Base-by-base conservation (phyloP, 495 filamentous ascomycete species). In the Penicillium lividum region DNA sequence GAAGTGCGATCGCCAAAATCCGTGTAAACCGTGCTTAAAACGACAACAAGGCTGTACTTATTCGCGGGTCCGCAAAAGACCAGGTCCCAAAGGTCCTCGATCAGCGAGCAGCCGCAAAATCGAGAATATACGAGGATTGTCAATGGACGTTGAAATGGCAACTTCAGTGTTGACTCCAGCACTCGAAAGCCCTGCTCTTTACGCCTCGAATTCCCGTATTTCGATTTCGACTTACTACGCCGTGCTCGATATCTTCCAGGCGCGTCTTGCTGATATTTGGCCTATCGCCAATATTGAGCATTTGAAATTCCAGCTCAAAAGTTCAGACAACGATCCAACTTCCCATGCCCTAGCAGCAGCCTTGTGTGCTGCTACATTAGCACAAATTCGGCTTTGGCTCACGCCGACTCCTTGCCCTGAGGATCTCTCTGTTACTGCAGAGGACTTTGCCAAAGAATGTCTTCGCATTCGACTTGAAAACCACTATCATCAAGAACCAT, bases 401-500 rank as follows among this genome's bases (percentile, higher is more conserved):
- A 38, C 42, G 38, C 56, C 49, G n/a, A 36, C 15, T 25, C 42
- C 56, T 25, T 53, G 33, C 22, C 36, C 47, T 3, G 49, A 57
- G 11, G 31, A 54, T 38, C 33, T 57, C 7, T 36, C 44, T 0
- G 54, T 50, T 7, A 51, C 58, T 54, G 57, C 40, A n/a, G 57
- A 64, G 22, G 61, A 61, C 38, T 64, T 64, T 40, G 58, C 42
- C 1, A 57, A 61, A 34, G 57, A 60, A 43, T 64, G 61, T 46
- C 53, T 60, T 5, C 33, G 53, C n/a, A 33, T 60, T 58, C 61
- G 61, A 40, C 29, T 38, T 27, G 53, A 60, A 16, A n/a, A 52
- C 25, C 42, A 52, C 42, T 30, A 49, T 15, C 53, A 56, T 7
- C 58, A 56, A 27, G 43, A 33, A 16, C 53, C 57, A 33, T 54